Conservation (phyloP, 306 rosid species). For the Vachellia pachyceras region DNA sequence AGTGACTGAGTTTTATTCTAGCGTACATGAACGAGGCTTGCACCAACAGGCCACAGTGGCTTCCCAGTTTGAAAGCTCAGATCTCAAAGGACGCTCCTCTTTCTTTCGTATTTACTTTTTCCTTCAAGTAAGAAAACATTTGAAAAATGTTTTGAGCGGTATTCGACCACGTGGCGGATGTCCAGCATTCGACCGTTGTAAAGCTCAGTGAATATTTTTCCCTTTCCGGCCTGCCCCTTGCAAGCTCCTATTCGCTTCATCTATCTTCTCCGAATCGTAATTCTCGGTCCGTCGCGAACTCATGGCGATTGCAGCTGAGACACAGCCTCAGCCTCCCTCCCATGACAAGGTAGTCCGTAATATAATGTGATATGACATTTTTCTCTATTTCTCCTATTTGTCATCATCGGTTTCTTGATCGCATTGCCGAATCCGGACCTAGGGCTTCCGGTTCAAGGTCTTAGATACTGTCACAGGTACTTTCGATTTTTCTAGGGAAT, state of each 20-base stretch:
- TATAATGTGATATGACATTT: background rate
- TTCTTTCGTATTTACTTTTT: background rate
- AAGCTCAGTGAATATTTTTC: constrained; percentile 36
- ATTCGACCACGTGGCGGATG: constrained; percentile 58
- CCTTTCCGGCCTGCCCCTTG: background rate
- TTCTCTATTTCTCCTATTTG: background rate
- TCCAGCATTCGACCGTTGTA: constrained; percentile 87
- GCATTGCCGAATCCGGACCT: background rate
- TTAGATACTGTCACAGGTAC: background rate
- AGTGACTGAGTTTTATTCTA: too few relatives aligned
- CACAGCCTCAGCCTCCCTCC: constrained; percentile 54
- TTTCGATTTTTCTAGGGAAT: background rate
- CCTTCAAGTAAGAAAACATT: constrained; percentile 1
- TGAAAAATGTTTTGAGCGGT: constrained; percentile 54
- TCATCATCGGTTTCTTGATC: background rate
- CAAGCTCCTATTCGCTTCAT: constrained; percentile 27
- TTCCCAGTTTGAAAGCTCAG: too few relatives aligned
- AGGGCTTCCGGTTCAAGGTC: constrained; percentile 41
- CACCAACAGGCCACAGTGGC: too few relatives aligned
- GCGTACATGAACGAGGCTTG: too few relatives aligned
- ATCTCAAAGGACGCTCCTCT: constrained; percentile 3
- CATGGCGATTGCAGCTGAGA: constrained; percentile 87
- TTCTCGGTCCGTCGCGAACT: background rate
- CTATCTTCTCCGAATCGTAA: constrained; percentile 15
- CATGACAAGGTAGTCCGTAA: constrained; percentile 58